These are phyloP conservation scores for Beverwykella pulmonaria DNA, from an alignment of 495 filamentous ascomycete species.

Conservation along the genomic window DNA sequence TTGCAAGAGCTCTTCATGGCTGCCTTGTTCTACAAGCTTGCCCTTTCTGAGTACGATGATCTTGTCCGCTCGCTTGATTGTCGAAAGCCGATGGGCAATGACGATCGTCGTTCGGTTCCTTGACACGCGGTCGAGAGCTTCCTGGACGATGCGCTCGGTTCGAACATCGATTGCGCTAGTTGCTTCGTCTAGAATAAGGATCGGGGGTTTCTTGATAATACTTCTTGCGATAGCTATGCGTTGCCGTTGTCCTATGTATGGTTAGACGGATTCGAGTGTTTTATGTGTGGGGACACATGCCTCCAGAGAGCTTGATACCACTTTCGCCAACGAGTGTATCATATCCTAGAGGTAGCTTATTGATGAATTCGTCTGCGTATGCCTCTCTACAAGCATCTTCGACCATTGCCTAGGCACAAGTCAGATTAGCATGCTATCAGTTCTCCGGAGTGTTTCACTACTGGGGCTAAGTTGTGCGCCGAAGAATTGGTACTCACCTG, in stretches of 20 bases:
- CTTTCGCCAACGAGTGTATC: conserved; percentile 41
- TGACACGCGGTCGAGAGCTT: conserved; percentile 41
- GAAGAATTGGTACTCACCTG: conserved; percentile 6
- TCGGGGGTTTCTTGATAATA: conserved; percentile 41
- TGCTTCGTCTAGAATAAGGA: conserved; percentile 46
- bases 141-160: conserved; percentile 41
- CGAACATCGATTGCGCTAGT: conserved; percentile 43
- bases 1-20: conserved; percentile 35
- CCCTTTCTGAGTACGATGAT: conserved; percentile 40
- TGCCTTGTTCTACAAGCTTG: conserved; percentile 41
- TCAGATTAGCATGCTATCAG: background rate
- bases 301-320: conserved; percentile 41
- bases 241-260: conserved; percentile 33
- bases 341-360: conserved; percentile 45
- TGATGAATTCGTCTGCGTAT: conserved; percentile 53
- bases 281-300: background rate
- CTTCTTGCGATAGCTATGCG: conserved; percentile 42
- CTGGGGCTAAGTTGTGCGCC: too few species aligned
- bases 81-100: conserved; percentile 43
- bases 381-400: conserved; percentile 39
- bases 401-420: conserved; percentile 20
- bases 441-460: too few species aligned
- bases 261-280: background rate
- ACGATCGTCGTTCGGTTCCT: conserved; percentile 42
- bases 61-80: conserved; percentile 42